Percentiles rank a stretch among this genome's conserved stretches.
These are phyloP conservation scores for Phaeosphaeriaceae sp. DNA, from an alignment of 2,329 filamentous ascomycete species.

Conservation along the genomic window DNA sequence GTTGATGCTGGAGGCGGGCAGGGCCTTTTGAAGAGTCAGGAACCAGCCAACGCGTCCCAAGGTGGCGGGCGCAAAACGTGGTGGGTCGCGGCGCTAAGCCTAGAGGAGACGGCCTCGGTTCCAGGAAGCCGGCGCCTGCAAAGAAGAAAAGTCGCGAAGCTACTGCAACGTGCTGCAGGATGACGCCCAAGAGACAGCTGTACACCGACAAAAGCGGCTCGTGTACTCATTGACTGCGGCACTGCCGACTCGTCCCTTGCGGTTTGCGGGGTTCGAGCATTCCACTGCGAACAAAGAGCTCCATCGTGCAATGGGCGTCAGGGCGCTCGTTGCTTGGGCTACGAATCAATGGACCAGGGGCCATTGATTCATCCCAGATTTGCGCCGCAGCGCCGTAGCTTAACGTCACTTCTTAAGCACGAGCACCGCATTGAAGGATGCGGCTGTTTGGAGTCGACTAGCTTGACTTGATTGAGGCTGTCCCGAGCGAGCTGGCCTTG, in stretches of 20 bases:
- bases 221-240: slow-evolving; percentile 15
- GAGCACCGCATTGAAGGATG: slow-evolving; percentile 2
- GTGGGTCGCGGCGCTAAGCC: slow-evolving; percentile 20
- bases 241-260: slow-evolving; percentile 10
- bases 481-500: slow-evolving; percentile 22
- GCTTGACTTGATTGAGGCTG: slow-evolving; percentile 28
- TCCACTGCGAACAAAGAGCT: background rate
- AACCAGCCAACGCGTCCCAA: slow-evolving; percentile 33
- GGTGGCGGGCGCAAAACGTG: slow-evolving; percentile 34
- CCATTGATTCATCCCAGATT: slow-evolving; percentile 18
- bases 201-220: slow-evolving; percentile 31
- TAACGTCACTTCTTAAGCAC: slow-evolving; percentile 2
- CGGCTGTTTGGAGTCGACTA: slow-evolving; percentile 21
- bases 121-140: slow-evolving; percentile 15
- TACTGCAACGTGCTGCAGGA: slow-evolving; percentile 13
- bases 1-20: background rate
- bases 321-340: slow-evolving; percentile 28
- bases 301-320: background rate
- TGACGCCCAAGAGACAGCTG: slow-evolving; percentile 41
- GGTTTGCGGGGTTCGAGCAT: background rate
- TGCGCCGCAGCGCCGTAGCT: slow-evolving; percentile 21
- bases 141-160: slow-evolving; percentile 2
- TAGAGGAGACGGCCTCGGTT: slow-evolving; percentile 31
- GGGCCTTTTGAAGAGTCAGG: slow-evolving; percentile 30
- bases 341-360: slow-evolving; percentile 21